Conservation (phyloP, 345 rosid genomes). For the Arabis hirsuta region DNA sequence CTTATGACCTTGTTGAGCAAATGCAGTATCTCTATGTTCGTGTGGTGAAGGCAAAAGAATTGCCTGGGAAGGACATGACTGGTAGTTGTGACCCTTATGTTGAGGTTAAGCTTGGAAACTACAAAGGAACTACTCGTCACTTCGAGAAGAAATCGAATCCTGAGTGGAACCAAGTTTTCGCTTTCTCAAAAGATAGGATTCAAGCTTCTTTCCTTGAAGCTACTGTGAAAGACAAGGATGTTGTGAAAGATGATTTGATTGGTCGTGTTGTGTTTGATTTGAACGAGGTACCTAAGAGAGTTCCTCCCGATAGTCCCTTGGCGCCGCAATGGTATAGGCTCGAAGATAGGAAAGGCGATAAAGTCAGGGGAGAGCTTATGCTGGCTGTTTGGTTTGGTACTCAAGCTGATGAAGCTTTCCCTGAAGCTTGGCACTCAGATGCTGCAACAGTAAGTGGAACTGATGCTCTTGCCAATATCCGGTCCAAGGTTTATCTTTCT, state of each 20-base stretch:
- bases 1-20: constrained; percentile 95
- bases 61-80: constrained; percentile 81
- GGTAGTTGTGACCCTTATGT: constrained; percentile 93
- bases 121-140: constrained; percentile 78
- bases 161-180: constrained; percentile 93
- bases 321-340: constrained; percentile 95
- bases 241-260: constrained; percentile 81
- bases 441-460: constrained; percentile 81
- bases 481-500: constrained; percentile 91
- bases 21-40: constrained; percentile 94
- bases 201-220: constrained; percentile 84
- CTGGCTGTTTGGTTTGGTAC: constrained; percentile 98
- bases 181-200: constrained; percentile 78
- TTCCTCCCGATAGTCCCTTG: constrained; percentile 92
- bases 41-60: constrained; percentile 88
- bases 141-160: constrained; percentile 86
- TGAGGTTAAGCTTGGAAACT: constrained; percentile 91
- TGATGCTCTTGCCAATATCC: constrained; percentile 77
- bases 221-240: constrained; percentile 80
- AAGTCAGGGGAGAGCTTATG: constrained; percentile 83
- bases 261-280: constrained; percentile 75
- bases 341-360: constrained; percentile 71
- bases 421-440: constrained; percentile 98
- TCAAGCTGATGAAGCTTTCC: constrained; percentile 97
- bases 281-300: constrained; percentile 84